Percentiles rank a stretch among this genome's conserved stretches.
Evolutionary conservation across 2,329 filamentous ascomycete species (phyloP).

Genomic region (Pestalotiopsis sp.): DNA sequence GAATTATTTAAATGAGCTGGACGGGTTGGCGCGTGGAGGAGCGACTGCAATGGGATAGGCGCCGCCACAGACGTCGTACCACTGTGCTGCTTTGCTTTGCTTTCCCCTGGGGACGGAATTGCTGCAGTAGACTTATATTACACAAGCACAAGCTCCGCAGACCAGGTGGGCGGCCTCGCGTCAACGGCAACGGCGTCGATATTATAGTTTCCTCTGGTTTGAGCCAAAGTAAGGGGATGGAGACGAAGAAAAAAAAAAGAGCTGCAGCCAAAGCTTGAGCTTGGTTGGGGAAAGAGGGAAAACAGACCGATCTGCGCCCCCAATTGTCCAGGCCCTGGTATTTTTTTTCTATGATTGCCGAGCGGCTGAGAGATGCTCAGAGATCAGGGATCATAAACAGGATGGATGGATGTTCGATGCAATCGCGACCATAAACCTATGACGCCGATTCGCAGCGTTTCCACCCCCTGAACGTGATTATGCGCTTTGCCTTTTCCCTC

Average conservation of each 20-base stretch:
- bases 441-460: constrained; percentile 1
- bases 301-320: constrained; percentile 16
- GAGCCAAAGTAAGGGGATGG: neutral
- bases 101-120: neutral
- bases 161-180: neutral
- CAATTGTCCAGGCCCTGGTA: constrained; percentile 19
- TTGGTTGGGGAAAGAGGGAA: neutral
- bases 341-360: constrained; percentile 5
- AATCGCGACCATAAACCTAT: neutral
- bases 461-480: neutral
- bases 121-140: too few species aligned
- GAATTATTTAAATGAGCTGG: neutral
- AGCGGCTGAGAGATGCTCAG: neutral
- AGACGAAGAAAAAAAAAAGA: neutral
- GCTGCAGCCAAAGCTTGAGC: neutral
- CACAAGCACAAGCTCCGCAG: too few species aligned
- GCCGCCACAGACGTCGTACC: neutral
- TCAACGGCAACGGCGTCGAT: neutral
- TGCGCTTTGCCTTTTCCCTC: neutral
- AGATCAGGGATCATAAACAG: neutral
- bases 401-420: neutral
- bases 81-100: neutral
- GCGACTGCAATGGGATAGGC: neutral
- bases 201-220: neutral
- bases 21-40: neutral